Conservation (phyloP, 179 eudicot genomes). For the Dionaea muscipula region DNA sequence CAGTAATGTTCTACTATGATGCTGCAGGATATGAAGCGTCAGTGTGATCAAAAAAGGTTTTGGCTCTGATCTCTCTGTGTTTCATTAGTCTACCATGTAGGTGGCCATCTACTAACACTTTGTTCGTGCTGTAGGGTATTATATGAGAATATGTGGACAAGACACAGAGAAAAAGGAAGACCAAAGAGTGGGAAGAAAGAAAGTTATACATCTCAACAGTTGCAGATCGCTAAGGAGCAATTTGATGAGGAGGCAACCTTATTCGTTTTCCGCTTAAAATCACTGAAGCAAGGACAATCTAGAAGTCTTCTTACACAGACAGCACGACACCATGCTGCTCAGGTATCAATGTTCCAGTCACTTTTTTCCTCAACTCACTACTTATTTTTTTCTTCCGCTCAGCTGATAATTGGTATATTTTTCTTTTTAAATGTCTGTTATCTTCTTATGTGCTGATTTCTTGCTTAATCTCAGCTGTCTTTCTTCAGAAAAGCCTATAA, state of each 20-base stretch:
- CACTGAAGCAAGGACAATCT: slow-evolving; percentile 81
- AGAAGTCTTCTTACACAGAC: slow-evolving; percentile 94
- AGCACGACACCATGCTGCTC: slow-evolving; percentile 94
- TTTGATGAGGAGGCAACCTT: slow-evolving; percentile 75
- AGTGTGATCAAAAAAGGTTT: slow-evolving; percentile 83
- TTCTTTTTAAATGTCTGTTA: slow-evolving; percentile 3
- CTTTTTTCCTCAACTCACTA: neutral
- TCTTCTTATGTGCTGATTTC: slow-evolving; percentile 1
- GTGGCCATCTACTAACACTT: slow-evolving; percentile 8
- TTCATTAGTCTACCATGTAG: slow-evolving; percentile 1
- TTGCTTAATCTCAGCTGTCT: slow-evolving; percentile 42
- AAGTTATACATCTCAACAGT: slow-evolving; percentile 37
- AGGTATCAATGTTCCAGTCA: slow-evolving; percentile 33
- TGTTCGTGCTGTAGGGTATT: slow-evolving; percentile 31
- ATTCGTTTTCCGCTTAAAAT: slow-evolving; percentile 76
- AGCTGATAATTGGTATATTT: neutral
- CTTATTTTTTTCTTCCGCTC: neutral
- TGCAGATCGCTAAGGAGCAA: slow-evolving; percentile 61
- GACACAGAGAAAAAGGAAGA: slow-evolving; percentile 56
- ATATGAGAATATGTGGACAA: slow-evolving; percentile 46
- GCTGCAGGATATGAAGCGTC: slow-evolving; percentile 85
- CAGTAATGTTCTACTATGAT: slow-evolving; percentile 3
- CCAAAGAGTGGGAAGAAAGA: slow-evolving; percentile 54
- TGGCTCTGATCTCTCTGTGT: neutral
- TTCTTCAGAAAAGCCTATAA: slow-evolving; percentile 66